These are phyloP conservation scores for Ophiostoma ips DNA, from an alignment of 2,329 filamentous ascomycete species.

Conservation along the genomic window DNA sequence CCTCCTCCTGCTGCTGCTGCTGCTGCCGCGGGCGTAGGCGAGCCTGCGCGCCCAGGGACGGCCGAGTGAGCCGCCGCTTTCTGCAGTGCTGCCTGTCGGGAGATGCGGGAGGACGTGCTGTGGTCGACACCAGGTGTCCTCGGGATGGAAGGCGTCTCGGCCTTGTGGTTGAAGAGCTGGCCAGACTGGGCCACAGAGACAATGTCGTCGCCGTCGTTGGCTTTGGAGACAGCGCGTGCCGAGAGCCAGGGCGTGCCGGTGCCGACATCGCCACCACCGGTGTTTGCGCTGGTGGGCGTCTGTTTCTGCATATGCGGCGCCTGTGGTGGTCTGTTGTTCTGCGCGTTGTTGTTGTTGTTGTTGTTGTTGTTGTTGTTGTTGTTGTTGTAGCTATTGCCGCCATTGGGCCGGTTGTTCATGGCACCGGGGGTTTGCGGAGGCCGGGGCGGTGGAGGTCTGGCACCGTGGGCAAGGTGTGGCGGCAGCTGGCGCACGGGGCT, in stretches of 20 bases:
- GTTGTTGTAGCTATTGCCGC: too few relatives aligned
- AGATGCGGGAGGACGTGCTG: constrained; percentile 36
- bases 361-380: neutral
- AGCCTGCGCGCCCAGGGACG: neutral
- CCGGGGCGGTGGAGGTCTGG: constrained; percentile 6
- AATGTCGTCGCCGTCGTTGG: constrained; percentile 28
- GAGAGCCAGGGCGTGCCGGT: constrained; percentile 51
- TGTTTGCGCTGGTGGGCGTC: neutral
- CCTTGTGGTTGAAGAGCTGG: constrained; percentile 56
- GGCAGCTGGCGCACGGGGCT: constrained; percentile 14
- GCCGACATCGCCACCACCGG: neutral
- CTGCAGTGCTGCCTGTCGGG: neutral
- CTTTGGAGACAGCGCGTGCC: constrained; percentile 46
- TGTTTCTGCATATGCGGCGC: neutral
- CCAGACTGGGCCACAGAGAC: constrained; percentile 28
- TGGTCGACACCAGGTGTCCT: constrained; percentile 84
- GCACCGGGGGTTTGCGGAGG: constrained; percentile 12
- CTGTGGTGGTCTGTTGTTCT: constrained; percentile 12
- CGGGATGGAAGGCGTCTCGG: constrained; percentile 71
- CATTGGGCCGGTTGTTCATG: constrained; percentile 1
- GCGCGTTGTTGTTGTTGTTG: constrained; percentile 4
- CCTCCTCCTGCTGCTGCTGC: too few relatives aligned
- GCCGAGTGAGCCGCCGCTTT: constrained; percentile 1
- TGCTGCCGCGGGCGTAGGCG: neutral
- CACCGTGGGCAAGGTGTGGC: constrained; percentile 4